These are phyloP conservation scores for Yamadazyma akitaensis DNA, from an alignment of 805 yeast species.

Conservation along the genomic window DNA sequence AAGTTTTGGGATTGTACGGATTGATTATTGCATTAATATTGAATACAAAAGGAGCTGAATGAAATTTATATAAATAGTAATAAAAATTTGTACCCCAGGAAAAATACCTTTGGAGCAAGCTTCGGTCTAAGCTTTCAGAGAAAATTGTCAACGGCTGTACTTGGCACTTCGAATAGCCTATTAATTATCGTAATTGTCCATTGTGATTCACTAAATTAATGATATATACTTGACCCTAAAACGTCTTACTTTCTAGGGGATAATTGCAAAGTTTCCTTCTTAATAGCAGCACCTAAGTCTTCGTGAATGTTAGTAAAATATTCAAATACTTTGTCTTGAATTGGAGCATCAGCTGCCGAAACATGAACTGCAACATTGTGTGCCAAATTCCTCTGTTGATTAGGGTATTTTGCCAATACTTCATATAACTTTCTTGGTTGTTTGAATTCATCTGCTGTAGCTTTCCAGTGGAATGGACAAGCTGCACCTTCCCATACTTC, in stretches of 20 bases:
- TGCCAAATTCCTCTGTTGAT: constrained; percentile 81
- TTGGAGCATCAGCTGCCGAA: constrained; percentile 61
- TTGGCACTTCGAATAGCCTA: too few species aligned
- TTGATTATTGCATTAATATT: constrained; percentile 92
- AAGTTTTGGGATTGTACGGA: constrained; percentile 87
- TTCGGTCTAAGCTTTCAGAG: too few species aligned
- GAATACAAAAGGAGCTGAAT: constrained; percentile 74
- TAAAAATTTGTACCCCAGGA: not conserved
- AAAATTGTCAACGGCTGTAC: too few species aligned
- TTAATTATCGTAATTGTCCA: too few species aligned
- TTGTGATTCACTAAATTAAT: too few species aligned
- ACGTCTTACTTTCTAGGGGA: constrained; percentile 42
- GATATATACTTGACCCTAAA: too few species aligned
- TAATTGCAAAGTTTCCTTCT: constrained; percentile 55
- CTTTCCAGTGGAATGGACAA: constrained; percentile 82
- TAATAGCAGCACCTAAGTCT: constrained; percentile 64
- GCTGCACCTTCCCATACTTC: constrained; percentile 84
- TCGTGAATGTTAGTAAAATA: constrained; percentile 72
- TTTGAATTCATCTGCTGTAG: constrained; percentile 59
- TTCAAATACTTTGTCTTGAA: constrained; percentile 76
- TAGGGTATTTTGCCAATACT: constrained; percentile 70
- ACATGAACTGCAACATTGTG: constrained; percentile 81
- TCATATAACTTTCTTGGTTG: constrained; percentile 80
- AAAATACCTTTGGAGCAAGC: too few species aligned
- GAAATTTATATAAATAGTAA: not conserved